phyloP scores from a whole-genome alignment of 106 monocot species.

The Ottelia alismoides region DNA sequence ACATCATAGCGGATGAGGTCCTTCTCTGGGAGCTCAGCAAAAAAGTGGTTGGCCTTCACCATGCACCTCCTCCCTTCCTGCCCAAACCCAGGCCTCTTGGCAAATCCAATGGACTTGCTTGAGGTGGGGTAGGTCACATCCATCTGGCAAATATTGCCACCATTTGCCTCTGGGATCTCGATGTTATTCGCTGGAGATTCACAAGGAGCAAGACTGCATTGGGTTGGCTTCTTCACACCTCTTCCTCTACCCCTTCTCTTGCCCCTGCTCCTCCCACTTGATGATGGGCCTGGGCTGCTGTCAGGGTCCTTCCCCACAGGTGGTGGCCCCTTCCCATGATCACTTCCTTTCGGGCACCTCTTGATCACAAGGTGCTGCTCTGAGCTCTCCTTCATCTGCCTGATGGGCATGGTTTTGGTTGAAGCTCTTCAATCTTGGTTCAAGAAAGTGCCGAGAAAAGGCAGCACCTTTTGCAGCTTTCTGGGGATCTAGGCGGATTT shows the following conservation, averaged over 20 bases:
- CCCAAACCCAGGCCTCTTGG: constrained; percentile 32
- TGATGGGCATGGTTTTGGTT: constrained; percentile 32
- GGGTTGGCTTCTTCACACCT: constrained; percentile 13
- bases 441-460: no score
- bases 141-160: constrained; percentile 1
- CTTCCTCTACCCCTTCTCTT: constrained; percentile 22
- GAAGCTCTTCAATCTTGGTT: no score
- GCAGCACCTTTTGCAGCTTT: no score
- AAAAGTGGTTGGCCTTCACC: constrained; percentile 45
- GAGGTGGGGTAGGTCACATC: constrained; percentile 20
- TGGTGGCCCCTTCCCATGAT: constrained; percentile 19
- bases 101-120: constrained; percentile 27
- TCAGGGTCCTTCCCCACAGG: background rate
- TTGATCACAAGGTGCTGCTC: constrained; percentile 37
- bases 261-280: constrained; percentile 9
- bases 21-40: constrained; percentile 27
- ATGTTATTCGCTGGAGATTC: background rate
- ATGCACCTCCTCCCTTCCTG: constrained; percentile 24
- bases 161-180: constrained; percentile 1
- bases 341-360: constrained; percentile 5
- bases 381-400: constrained; percentile 30
- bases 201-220: constrained; percentile 2
- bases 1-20: constrained; percentile 47
- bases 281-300: constrained; percentile 1
- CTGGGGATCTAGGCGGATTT: no score